A percentile compares a stretch with the other conserved stretches of the same genome.
phyloP scores from a whole-genome alignment of 148 eudicot species.

The Rhododendron griersonianum region DNA sequence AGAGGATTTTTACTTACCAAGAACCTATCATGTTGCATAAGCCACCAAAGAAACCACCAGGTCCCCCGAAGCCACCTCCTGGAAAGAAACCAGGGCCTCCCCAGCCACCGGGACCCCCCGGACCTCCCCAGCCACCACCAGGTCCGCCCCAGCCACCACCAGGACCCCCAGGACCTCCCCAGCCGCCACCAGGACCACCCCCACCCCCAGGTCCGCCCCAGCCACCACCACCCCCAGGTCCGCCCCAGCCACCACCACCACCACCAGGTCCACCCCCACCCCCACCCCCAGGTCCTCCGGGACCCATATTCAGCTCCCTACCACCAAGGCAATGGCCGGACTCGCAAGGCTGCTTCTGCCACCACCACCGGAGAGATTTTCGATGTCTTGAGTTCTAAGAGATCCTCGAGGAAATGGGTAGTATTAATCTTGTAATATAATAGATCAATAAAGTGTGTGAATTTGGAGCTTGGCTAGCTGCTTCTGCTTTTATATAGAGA shows the following conservation, averaged over 20 bases:
- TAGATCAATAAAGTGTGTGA: background rate
- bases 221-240: slow-evolving; percentile 3
- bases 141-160: slow-evolving; percentile 17
- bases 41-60: slow-evolving; percentile 25
- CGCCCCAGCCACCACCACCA: background rate
- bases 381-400: background rate
- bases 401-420: background rate
- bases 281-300: slow-evolving; percentile 9
- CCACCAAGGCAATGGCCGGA: background rate
- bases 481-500: background rate
- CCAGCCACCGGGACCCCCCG: slow-evolving; percentile 1
- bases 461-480: background rate
- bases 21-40: slow-evolving; percentile 20
- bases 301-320: background rate
- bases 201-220: slow-evolving; percentile 17
- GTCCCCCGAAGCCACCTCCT: slow-evolving; percentile 7
- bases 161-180: slow-evolving; percentile 16
- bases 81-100: slow-evolving; percentile 10
- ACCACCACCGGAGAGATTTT: background rate
- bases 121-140: slow-evolving; percentile 1
- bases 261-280: background rate
- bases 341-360: background rate
- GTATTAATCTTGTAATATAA: background rate
- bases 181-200: slow-evolving; percentile 12
- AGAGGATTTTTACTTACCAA: slow-evolving; percentile 11